Evolutionary conservation across 208 protist species (phyloP).

Genomic region (Wallacemonas sp.): DNA sequence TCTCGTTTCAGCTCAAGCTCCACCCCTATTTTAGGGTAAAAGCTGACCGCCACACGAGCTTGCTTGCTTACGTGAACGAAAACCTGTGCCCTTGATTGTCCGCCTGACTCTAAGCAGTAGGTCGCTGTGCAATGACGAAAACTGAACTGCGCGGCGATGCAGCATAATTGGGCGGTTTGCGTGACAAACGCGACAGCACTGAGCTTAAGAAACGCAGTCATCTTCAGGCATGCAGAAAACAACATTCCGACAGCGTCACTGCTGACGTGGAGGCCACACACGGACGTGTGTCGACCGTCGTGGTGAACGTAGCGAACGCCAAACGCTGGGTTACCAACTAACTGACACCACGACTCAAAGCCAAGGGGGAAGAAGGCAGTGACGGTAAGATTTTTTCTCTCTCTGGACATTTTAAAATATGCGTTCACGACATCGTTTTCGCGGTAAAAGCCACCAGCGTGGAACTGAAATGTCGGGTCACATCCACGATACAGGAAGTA

Average conservation of each 20-base stretch:
- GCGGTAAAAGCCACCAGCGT: not conserved
- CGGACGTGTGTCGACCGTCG: not conserved
- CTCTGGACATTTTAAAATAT: not conserved
- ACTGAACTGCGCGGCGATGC: not conserved
- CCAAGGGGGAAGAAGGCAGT: slow-evolving; percentile 3
- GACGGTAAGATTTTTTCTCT: not conserved
- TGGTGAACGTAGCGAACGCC: not conserved
- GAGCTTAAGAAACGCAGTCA: not conserved
- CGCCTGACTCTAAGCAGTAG: not conserved
- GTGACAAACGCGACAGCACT: not conserved
- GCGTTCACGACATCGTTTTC: slow-evolving; percentile 6
- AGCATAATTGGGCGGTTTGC: not conserved
- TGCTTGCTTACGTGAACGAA: not conserved
- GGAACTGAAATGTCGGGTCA: not conserved
- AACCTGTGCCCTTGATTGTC: not conserved
- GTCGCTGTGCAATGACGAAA: not conserved
- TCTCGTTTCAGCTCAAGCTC: not conserved
- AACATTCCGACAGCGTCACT: slow-evolving; percentile 5
- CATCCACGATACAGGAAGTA: not conserved
- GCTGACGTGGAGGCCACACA: slow-evolving; percentile 1
- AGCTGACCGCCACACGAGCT: not conserved
- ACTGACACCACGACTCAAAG: slow-evolving; percentile 6
- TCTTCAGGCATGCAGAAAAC: not conserved
- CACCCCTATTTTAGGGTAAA: not conserved
- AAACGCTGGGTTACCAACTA: slow-evolving; percentile 3